Conservation (phyloP, 106 monocot species). For the Hemerocallis citrina region DNA sequence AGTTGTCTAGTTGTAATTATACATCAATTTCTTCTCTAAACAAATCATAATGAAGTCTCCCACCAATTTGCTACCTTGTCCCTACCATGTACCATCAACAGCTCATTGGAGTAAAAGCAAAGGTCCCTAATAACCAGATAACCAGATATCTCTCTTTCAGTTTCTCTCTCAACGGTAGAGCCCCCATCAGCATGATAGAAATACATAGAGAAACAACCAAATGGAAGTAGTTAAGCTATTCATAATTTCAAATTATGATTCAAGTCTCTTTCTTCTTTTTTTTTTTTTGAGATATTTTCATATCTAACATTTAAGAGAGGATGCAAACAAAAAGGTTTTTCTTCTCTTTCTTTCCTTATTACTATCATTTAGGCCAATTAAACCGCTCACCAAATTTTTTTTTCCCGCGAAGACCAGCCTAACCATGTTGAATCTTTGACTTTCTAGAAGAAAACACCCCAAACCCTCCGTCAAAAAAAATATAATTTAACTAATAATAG, state of each 20-base stretch:
- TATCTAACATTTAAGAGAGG: no score
- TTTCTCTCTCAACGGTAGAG: background rate
- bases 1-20: background rate
- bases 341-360: no score
- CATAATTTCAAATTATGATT: background rate
- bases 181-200: background rate
- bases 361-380: no score
- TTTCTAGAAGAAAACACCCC: no score
- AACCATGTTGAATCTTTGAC: no score
- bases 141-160: background rate
- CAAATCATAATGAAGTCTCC: background rate
- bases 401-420: no score
- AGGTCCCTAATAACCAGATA: background rate
- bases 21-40: background rate
- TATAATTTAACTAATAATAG: no score
- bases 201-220: background rate
- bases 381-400: no score
- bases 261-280: no score
- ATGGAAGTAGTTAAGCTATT: background rate
- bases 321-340: no score
- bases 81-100: background rate
- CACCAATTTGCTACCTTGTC: background rate
- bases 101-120: constrained; percentile 4
- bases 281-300: no score
- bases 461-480: no score